These are phyloP conservation scores for Brasilioporus rufonigricans DNA, from an alignment of 768 basidiomycete genomes.

Conservation along the genomic window DNA sequence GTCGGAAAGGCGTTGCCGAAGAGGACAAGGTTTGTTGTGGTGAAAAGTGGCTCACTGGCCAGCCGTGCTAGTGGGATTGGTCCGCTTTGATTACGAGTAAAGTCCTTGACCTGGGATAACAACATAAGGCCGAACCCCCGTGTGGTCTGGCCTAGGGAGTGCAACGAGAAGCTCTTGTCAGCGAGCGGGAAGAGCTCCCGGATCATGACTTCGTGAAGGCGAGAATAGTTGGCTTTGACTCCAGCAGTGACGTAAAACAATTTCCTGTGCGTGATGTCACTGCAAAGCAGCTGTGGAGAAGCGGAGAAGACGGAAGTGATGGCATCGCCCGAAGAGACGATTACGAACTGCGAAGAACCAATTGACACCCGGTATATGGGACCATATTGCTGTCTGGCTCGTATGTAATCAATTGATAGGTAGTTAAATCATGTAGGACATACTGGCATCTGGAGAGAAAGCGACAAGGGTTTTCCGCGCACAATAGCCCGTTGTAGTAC, in stretches of 20 bases:
- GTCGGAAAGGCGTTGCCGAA: constrained; percentile 15
- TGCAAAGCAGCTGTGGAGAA: constrained; percentile 2
- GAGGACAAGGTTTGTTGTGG: constrained; percentile 12
- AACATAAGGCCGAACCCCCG: constrained; percentile 9
- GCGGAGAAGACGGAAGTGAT: constrained; percentile 12
- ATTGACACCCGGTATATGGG: constrained; percentile 15
- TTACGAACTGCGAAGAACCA: constrained; percentile 12
- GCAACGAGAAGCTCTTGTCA: constrained; percentile 16
- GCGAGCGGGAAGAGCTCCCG: constrained; percentile 20
- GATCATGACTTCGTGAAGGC: constrained; percentile 16
- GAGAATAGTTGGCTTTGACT: not conserved
- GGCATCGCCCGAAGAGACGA: constrained; percentile 14
- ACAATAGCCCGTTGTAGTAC: constrained; percentile 14
- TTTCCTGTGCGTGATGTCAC: constrained; percentile 6
- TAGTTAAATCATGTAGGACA: not conserved
- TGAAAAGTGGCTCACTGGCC: constrained; percentile 16
- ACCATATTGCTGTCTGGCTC: constrained; percentile 12
- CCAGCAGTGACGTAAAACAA: constrained; percentile 14
- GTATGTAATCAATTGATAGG: not conserved
- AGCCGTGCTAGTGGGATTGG: constrained; percentile 15
- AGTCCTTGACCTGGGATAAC: constrained; percentile 9
- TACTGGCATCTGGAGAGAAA: constrained; percentile 24
- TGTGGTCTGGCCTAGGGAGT: constrained; percentile 10
- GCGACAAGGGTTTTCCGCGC: constrained; percentile 7
- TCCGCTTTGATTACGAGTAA: not conserved